Percentiles rank a stretch among this genome's conserved stretches.
phyloP scores from a whole-genome alignment of 495 filamentous ascomycete species.

The Penicillium salamii region DNA sequence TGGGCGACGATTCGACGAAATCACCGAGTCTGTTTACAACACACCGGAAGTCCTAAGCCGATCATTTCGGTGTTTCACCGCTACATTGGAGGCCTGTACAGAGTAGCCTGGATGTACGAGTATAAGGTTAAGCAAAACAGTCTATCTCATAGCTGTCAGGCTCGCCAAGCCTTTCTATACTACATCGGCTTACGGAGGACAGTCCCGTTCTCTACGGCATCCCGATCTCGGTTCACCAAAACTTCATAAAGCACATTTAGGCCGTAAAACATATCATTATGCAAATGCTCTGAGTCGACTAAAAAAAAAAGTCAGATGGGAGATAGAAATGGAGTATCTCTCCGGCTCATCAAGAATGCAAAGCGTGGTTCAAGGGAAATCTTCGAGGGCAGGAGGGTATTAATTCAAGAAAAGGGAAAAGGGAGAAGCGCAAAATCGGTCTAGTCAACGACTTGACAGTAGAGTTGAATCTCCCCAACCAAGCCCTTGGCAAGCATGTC shows the following conservation, averaged over 20 bases:
- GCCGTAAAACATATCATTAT: constrained; percentile 20
- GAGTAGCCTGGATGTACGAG: too few relatives aligned
- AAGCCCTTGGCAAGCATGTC: constrained; percentile 60
- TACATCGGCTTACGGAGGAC: too few relatives aligned
- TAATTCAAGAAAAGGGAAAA: constrained; percentile 4
- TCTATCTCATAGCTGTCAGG: too few relatives aligned
- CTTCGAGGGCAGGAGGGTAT: constrained; percentile 4
- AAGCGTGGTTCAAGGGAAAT: constrained; percentile 1
- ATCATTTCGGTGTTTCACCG: too few relatives aligned
- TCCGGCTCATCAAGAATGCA: constrained; percentile 26
- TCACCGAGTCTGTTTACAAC: constrained; percentile 15
- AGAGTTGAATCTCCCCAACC: constrained; percentile 84
- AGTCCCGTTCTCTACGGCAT: too few relatives aligned
- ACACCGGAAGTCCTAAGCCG: not conserved
- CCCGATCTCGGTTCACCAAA: not conserved
- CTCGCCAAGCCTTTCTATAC: too few relatives aligned
- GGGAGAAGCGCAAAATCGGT: constrained; percentile 7
- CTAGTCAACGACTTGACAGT: constrained; percentile 52
- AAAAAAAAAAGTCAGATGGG: constrained; percentile 10
- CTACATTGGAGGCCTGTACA: too few relatives aligned
- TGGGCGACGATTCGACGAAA: constrained; percentile 25
- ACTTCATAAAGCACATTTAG: constrained; percentile 16
- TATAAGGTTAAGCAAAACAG: too few relatives aligned
- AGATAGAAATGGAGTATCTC: constrained; percentile 14
- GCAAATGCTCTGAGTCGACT: constrained; percentile 12